These are phyloP conservation scores for Proliferodiscus dingleyae DNA, from an alignment of 2,329 filamentous ascomycete species.

Conservation along the genomic window DNA sequence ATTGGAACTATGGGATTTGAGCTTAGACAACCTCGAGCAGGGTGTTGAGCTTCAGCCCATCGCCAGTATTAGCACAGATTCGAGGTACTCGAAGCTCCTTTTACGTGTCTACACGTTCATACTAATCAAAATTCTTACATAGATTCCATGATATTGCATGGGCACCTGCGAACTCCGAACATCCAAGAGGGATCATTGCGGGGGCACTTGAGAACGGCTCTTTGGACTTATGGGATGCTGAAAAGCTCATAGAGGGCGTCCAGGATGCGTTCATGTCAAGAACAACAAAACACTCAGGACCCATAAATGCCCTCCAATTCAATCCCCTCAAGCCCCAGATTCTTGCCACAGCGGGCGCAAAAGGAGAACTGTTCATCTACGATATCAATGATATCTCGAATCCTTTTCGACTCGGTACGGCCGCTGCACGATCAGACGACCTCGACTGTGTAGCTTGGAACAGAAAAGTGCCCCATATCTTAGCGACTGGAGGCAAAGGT, in stretches of 20 bases:
- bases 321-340: conserved; percentile 90
- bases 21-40: conserved; percentile 69
- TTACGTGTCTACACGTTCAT: conserved; percentile 1
- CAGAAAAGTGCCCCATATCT: conserved; percentile 92
- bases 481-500: conserved; percentile 87
- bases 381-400: conserved; percentile 86
- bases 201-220: conserved; percentile 93
- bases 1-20: conserved; percentile 92
- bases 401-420: conserved; percentile 82
- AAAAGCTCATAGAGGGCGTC: conserved; percentile 53
- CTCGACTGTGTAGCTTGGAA: conserved; percentile 98
- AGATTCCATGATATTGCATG: conserved; percentile 98
- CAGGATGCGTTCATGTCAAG: conserved; percentile 77
- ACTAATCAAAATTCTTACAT: conserved; percentile 12
- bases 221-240: conserved; percentile 89
- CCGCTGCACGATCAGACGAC: conserved; percentile 85
- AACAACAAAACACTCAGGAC: conserved; percentile 83
- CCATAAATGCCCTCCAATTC: conserved; percentile 94
- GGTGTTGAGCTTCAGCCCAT: conserved; percentile 81
- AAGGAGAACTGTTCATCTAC: conserved; percentile 94
- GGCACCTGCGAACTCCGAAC: conserved; percentile 74
- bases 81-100: conserved; percentile 57
- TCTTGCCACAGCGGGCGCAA: conserved; percentile 85
- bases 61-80: conserved; percentile 79
- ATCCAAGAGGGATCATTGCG: conserved; percentile 84